phyloP scores from a whole-genome alignment of 345 rosid genomes.

The Linum tenue region DNA sequence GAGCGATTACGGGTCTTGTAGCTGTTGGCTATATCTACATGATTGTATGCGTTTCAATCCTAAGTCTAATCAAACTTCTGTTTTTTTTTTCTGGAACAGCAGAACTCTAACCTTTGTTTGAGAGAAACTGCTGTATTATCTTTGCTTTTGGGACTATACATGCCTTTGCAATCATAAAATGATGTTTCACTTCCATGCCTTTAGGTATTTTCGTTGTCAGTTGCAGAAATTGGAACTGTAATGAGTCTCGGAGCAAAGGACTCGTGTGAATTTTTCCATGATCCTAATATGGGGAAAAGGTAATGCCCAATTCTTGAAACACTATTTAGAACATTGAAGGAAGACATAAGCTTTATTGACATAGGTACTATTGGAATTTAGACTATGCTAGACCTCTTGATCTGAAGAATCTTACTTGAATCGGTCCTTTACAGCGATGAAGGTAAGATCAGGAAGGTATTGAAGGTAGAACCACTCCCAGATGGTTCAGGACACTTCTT shows the following conservation, averaged over 20 bases:
- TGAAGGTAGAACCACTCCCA: slow-evolving; percentile 90
- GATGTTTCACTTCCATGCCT: slow-evolving; percentile 17
- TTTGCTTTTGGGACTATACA: background rate
- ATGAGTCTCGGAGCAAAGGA: slow-evolving; percentile 60
- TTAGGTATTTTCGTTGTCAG: slow-evolving; percentile 76
- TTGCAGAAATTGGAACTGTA: slow-evolving; percentile 68
- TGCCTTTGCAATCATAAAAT: slow-evolving; percentile 3
- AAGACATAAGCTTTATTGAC: background rate
- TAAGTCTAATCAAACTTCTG: background rate
- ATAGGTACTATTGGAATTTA: background rate
- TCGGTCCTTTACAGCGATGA: slow-evolving; percentile 51
- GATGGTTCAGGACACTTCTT: slow-evolving; percentile 95
- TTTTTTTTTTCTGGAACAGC: too few relatives aligned
- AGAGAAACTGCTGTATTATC: background rate
- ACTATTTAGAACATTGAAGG: background rate
- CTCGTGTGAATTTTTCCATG: slow-evolving; percentile 83
- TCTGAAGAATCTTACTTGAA: background rate
- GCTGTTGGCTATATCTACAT: background rate
- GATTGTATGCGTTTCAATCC: background rate
- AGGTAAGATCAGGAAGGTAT: slow-evolving; percentile 82
- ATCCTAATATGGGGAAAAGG: slow-evolving; percentile 81
- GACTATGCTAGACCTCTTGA: slow-evolving; percentile 7
- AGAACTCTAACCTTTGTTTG: background rate
- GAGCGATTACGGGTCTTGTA: background rate
- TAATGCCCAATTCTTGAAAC: slow-evolving; percentile 13